phyloP scores from a whole-genome alignment of 2,329 filamentous ascomycete species.

The Emergomyces orientalis region DNA sequence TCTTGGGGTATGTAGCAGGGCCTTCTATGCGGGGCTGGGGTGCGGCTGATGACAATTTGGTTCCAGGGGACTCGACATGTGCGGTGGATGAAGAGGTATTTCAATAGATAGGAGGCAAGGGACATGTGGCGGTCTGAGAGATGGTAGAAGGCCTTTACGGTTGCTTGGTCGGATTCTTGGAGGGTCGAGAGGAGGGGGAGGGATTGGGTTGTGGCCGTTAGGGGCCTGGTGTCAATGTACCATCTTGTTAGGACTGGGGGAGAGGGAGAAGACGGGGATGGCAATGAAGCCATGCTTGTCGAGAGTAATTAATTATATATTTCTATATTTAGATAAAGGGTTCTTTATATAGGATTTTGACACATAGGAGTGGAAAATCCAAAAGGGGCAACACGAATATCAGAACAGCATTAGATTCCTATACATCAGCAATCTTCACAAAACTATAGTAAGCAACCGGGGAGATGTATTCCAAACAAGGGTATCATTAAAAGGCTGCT shows the following conservation, averaged over 20 bases:
- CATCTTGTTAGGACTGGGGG: conserved; percentile 27
- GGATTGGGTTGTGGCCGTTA: conserved; percentile 22
- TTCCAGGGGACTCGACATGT: conserved; percentile 49
- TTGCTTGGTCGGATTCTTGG: conserved; percentile 41
- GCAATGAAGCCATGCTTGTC: conserved; percentile 8
- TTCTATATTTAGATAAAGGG: not conserved
- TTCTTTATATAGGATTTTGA: not conserved
- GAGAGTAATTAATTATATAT: not conserved
- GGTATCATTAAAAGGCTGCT: not conserved
- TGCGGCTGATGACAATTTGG: conserved; percentile 45
- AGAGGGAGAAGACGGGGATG: conserved; percentile 10
- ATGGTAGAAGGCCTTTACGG: conserved; percentile 43
- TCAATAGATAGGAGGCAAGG: conserved; percentile 52
- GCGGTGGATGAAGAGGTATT: conserved; percentile 51
- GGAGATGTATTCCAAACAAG: not conserved
- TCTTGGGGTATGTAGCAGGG: conserved; percentile 44
- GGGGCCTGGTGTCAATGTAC: conserved; percentile 37
- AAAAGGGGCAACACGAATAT: not conserved
- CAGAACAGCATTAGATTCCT: not conserved
- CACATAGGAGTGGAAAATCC: not conserved
- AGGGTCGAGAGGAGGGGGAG: conserved; percentile 36
- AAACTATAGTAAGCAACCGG: not conserved
- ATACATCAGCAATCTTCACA: not conserved
- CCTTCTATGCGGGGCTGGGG: conserved; percentile 38
- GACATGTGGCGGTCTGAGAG: conserved; percentile 51